Evolutionary conservation across 2,329 filamentous ascomycete species (phyloP).

Genomic region (Pseudopyrenochaeta lycopersici): DNA sequence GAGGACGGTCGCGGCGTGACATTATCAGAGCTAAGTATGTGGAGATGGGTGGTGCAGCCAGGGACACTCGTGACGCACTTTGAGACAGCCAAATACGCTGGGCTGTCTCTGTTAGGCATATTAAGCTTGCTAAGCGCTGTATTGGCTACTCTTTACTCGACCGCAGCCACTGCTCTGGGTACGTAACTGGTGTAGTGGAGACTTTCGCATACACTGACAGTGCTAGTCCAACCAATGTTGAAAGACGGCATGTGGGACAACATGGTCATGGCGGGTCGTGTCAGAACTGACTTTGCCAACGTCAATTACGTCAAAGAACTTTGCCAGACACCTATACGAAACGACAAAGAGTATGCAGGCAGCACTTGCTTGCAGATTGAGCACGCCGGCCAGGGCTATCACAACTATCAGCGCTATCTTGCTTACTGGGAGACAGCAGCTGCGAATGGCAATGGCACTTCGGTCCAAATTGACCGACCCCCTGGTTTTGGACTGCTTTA

Average conservation of each 20-base stretch:
- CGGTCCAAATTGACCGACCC: slow-evolving; percentile 61
- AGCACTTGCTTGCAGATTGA: slow-evolving; percentile 73
- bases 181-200: slow-evolving; percentile 9
- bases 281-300: slow-evolving; percentile 72
- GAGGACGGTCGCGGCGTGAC: slow-evolving; percentile 69
- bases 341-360: slow-evolving; percentile 53
- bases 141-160: slow-evolving; percentile 76
- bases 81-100: slow-evolving; percentile 71
- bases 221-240: slow-evolving; percentile 72
- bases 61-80: slow-evolving; percentile 77
- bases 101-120: slow-evolving; percentile 68
- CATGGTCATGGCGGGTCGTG: slow-evolving; percentile 62
- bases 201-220: neutral
- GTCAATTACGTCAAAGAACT: slow-evolving; percentile 60
- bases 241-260: slow-evolving; percentile 64
- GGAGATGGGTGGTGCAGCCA: slow-evolving; percentile 71
- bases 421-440: slow-evolving; percentile 63
- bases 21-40: slow-evolving; percentile 80
- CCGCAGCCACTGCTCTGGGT: slow-evolving; percentile 75
- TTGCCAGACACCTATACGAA: slow-evolving; percentile 70
- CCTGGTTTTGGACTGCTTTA: slow-evolving; percentile 69
- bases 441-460: slow-evolving; percentile 54
- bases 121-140: slow-evolving; percentile 72
- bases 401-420: slow-evolving; percentile 71
- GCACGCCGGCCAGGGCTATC: slow-evolving; percentile 73